phyloP scores from a whole-genome alignment of 192 early-diverging fungal species.

The Lobosporangium transversale region DNA sequence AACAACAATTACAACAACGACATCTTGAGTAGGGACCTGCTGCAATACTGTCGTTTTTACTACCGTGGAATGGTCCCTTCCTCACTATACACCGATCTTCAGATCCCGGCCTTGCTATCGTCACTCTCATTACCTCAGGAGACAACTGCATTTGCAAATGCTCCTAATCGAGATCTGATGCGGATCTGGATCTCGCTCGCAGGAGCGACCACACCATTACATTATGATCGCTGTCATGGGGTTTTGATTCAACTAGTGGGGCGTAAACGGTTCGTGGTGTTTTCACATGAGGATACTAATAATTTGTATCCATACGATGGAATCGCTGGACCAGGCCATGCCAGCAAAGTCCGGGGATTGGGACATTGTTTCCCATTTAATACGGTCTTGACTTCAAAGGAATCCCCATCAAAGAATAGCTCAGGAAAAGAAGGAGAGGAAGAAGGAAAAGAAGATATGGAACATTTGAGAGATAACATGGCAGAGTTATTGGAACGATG shows the following conservation, averaged over 20 bases:
- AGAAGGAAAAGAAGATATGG: too few relatives aligned
- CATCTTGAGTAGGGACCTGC: too few relatives aligned
- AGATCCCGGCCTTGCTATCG: constrained; percentile 18
- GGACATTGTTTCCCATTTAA: constrained; percentile 43
- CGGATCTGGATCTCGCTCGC: constrained; percentile 57
- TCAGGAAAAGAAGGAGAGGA: too few relatives aligned
- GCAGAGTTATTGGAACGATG: constrained; percentile 41
- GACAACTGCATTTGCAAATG: constrained; percentile 8
- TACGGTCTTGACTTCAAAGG: not conserved
- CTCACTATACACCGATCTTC: constrained; percentile 22
- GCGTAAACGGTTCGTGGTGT: constrained; percentile 57
- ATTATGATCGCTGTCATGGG: constrained; percentile 66
- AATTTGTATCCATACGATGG: constrained; percentile 57
- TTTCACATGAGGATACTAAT: constrained; percentile 56
- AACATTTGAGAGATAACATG: constrained; percentile 18
- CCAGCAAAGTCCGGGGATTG: constrained; percentile 53
- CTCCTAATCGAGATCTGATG: constrained; percentile 50
- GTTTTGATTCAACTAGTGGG: constrained; percentile 59
- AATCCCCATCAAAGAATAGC: not conserved
- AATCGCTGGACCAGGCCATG: constrained; percentile 56
- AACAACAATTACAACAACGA: too few relatives aligned
- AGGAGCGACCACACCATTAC: constrained; percentile 60
- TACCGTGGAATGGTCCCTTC: constrained; percentile 44
- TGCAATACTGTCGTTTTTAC: constrained; percentile 32
- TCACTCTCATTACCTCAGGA: constrained; percentile 21